Evolutionary conservation across 345 rosid genomes (phyloP).

Genomic region (Populus simonii): DNA sequence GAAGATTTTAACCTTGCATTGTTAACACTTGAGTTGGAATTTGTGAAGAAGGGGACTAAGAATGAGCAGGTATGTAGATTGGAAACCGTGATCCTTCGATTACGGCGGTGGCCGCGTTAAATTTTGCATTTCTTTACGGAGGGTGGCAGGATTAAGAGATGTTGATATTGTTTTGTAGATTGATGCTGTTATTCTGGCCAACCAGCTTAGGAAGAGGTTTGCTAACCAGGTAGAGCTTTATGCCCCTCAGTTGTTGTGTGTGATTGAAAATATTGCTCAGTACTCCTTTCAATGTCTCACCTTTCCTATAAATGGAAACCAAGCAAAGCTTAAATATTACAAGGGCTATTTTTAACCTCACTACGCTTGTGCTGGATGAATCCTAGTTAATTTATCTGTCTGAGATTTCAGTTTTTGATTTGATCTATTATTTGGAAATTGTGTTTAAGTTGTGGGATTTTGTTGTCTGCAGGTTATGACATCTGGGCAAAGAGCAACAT

Average conservation of each 20-base stretch:
- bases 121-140: conserved; percentile 3
- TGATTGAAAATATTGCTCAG: not conserved
- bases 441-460: not conserved
- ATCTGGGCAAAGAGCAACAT: conserved; percentile 76
- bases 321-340: not conserved
- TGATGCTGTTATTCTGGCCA: conserved; percentile 83
- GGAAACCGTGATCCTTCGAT: not conserved
- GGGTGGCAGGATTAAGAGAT: not conserved
- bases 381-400: not conserved
- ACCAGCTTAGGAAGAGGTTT: conserved; percentile 76
- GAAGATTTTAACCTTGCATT: conserved; percentile 70
- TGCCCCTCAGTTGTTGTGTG: not conserved
- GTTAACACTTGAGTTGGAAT: conserved; percentile 81
- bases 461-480: conserved; percentile 71
- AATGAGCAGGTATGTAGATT: conserved; percentile 61
- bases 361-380: not conserved
- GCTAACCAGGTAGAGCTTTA: conserved; percentile 56
- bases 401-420: not conserved
- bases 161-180: conserved; percentile 39
- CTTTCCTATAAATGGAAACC: not conserved
- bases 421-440: not conserved
- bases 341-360: not conserved
- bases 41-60: conserved; percentile 86
- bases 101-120: not conserved
- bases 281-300: not conserved